Evolutionary conservation across 78 protist species (phyloP), one percentile per base, ranked within the genome.

Genomic region (Dictyostelium firmibasis): DNA sequence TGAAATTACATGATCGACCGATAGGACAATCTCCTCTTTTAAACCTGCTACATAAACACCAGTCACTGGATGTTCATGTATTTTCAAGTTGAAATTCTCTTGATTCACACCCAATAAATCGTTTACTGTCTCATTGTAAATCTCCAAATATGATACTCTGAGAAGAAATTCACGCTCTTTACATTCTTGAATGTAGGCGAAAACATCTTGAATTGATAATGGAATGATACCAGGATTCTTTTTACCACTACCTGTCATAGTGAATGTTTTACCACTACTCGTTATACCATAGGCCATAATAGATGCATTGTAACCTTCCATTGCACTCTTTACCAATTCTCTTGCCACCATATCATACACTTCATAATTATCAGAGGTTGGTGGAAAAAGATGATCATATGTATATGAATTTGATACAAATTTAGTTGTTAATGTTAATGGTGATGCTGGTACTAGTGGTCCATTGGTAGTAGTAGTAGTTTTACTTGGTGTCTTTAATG

Each of bases 261-360:
- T 67, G 11, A 10, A 29, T 1, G 35, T 77, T 38, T 77, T 77
- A n/a, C 94, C 89, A 11, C 96, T 85, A 41, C 92, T 43, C 0
- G 98, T 98, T 31, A 92, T 96, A 23, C 98, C 96, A 86, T 97
- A 97, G 9, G 97, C 96, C 47, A 97, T 91, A n/a, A 97, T 91
- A 5, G 96, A 81, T 33, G 95, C 96, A 86, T 92, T 92, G 2
- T 53, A 84, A 57, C 96, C 96, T 2, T 84, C 86, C 96, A 92
- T 92, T 27, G 92, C 60, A n/a, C 79, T 29, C 38, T 35, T 23
- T 27, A 92, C 74, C 41, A 92, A 25, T 9, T 36, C 7, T 20
- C 60, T 86, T 47, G 92, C 89, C 0, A 92, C 85, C 5, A 35
- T 74, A 11, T 83, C 85, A 81, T 92, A 92, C 3, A 92, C 41